Evolutionary conservation across 352 stramenopile genomes (phyloP).

Genomic region (Phytophthora pluvialis): DNA sequence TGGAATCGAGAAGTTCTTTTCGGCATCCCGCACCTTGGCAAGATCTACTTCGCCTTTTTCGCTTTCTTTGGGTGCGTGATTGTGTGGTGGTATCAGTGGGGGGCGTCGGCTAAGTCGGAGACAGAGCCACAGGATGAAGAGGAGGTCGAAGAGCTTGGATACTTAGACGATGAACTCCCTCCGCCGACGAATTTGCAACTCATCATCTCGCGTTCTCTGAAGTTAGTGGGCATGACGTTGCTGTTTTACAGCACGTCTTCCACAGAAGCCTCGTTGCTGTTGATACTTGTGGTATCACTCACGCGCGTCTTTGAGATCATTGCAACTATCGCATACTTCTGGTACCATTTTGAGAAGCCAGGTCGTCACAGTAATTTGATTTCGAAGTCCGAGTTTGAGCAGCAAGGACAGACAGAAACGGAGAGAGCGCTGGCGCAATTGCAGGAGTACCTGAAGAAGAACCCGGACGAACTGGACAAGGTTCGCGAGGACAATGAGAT

Average conservation of each 20-base stretch:
- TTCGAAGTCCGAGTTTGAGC: slow-evolving; percentile 75
- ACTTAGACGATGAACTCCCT: slow-evolving; percentile 65
- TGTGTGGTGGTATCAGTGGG: slow-evolving; percentile 91
- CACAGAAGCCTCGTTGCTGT: slow-evolving; percentile 70
- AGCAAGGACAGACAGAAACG: slow-evolving; percentile 71
- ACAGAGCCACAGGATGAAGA: slow-evolving; percentile 60
- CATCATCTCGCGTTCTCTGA: slow-evolving; percentile 62
- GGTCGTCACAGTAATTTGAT: slow-evolving; percentile 76
- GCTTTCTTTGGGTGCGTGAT: slow-evolving; percentile 70
- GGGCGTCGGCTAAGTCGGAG: slow-evolving; percentile 53
- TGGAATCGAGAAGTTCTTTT: slow-evolving; percentile 78
- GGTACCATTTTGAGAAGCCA: slow-evolving; percentile 81
- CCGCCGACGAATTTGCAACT: slow-evolving; percentile 71
- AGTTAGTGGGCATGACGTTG: slow-evolving; percentile 66
- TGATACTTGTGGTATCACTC: slow-evolving; percentile 74
- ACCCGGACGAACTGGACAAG: slow-evolving; percentile 78
- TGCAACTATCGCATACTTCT: slow-evolving; percentile 74
- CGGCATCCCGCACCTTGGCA: slow-evolving; percentile 80
- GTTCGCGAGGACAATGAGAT: slow-evolving; percentile 86
- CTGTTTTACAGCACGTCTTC: slow-evolving; percentile 88
- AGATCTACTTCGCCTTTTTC: slow-evolving; percentile 88
- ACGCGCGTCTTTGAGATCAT: slow-evolving; percentile 80
- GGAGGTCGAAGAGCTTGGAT: slow-evolving; percentile 73
- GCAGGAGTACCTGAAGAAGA: slow-evolving; percentile 66
- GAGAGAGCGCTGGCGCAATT: slow-evolving; percentile 77